A percentile compares a stretch with the other conserved stretches of the same genome.
Evolutionary conservation across 169 alveolate species (phyloP).

Genomic region (Cryptosporidium meleagridis): DNA sequence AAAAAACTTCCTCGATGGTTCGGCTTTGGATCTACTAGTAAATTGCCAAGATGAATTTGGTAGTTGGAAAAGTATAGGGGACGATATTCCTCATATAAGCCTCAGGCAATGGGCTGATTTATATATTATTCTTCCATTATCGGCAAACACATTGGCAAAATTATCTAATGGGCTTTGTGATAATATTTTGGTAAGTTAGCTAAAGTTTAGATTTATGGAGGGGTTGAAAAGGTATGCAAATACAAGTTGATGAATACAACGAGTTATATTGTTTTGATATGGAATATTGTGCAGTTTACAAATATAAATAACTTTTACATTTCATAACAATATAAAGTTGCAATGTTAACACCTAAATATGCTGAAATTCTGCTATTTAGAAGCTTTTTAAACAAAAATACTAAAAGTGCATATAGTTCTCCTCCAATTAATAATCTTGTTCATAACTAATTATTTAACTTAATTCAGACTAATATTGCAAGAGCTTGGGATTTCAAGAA

Average conservation of each 20-base stretch:
- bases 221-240: background rate
- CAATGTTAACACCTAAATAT: no score
- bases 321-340: background rate
- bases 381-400: background rate
- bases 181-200: conserved; percentile 86
- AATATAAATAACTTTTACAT: no score
- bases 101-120: conserved; percentile 92
- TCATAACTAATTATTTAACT: background rate
- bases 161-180: conserved; percentile 92
- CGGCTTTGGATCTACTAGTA: background rate
- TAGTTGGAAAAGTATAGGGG: conserved; percentile 83
- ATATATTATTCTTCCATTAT: conserved; percentile 91
- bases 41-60: conserved; percentile 84
- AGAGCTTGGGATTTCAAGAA: conserved; percentile 92
- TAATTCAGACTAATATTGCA: conserved; percentile 87
- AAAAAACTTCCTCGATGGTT: conserved; percentile 75
- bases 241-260: background rate
- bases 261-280: background rate
- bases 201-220: background rate
- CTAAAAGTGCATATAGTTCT: background rate
- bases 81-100: conserved; percentile 81
- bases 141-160: conserved; percentile 94
- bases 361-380: background rate
- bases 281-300: no score
- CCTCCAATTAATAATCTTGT: background rate